A percentile compares a stretch with the other conserved stretches of the same genome.
Conservation (phyloP, 2,329 filamentous ascomycete species). For the Aspergillus sp. region DNA sequence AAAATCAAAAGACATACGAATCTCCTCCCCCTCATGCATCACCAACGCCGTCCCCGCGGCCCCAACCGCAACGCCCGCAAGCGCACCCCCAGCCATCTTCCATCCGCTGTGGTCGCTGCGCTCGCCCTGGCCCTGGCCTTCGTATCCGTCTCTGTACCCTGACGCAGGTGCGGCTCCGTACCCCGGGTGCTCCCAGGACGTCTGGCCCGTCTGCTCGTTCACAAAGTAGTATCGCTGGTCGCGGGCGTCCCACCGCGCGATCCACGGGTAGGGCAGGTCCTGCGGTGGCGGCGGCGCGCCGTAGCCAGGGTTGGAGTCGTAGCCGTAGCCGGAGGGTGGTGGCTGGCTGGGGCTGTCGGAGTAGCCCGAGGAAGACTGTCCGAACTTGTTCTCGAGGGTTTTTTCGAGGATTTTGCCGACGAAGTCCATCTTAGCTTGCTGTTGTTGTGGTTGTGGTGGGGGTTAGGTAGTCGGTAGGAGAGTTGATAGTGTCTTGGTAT, state of each 20-base stretch:
- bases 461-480: neutral
- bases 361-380: neutral
- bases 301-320: neutral
- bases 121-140: neutral
- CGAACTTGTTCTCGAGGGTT: conserved; percentile 18
- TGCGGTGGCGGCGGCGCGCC: neutral
- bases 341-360: neutral
- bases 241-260: conserved; percentile 43
- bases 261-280: conserved; percentile 41
- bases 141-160: neutral
- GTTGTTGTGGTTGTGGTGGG: neutral
- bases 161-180: conserved; percentile 12
- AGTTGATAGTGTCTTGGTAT: neutral
- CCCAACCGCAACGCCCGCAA: conserved; percentile 33
- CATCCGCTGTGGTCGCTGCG: conserved; percentile 30
- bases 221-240: conserved; percentile 45
- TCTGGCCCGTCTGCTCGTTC: conserved; percentile 47
- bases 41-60: conserved; percentile 36
- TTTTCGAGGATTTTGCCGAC: conserved; percentile 28
- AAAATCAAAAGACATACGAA: conserved; percentile 27
- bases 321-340: neutral
- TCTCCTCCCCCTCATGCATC: conserved; percentile 46
- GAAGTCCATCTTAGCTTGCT: conserved; percentile 21
- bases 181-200: conserved; percentile 38
- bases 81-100: conserved; percentile 41